Conservation (phyloP, 805 yeast species). For the Lachancea sp. region DNA sequence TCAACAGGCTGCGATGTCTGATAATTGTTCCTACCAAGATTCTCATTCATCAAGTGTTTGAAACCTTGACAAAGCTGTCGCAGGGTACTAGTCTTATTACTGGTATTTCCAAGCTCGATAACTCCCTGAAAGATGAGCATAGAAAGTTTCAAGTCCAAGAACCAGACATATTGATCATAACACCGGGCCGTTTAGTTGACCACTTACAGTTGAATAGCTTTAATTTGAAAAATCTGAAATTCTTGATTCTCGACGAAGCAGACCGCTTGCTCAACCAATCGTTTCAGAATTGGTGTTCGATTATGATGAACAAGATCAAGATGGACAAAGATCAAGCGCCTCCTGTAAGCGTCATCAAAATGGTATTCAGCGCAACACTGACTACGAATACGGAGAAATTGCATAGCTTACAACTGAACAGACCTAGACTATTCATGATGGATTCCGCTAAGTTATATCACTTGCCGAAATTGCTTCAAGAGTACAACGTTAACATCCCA, state of each 20-base stretch:
- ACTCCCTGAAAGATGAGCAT: conserved; percentile 58
- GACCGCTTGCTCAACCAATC: conserved; percentile 78
- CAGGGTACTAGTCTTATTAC: conserved; percentile 55
- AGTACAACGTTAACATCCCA: conserved; percentile 34
- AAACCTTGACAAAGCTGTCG: conserved; percentile 52
- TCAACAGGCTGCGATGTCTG: conserved; percentile 69
- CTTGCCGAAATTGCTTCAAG: conserved; percentile 49
- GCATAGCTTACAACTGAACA: conserved; percentile 57
- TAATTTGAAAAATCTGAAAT: conserved; percentile 47
- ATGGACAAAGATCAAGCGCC: conserved; percentile 30
- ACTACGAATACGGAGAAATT: conserved; percentile 89
- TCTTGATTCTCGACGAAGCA: conserved; percentile 73
- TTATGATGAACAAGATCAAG: conserved; percentile 39
- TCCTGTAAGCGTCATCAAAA: conserved; percentile 45
- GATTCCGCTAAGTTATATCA: conserved; percentile 62
- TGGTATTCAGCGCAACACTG: conserved; percentile 87
- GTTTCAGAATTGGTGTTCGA: conserved; percentile 85
- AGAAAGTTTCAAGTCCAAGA: conserved; percentile 38
- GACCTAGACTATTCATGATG: conserved; percentile 63
- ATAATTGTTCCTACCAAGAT: conserved; percentile 88
- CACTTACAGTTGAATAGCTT: conserved; percentile 45
- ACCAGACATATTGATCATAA: conserved; percentile 64
- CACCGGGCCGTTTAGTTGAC: conserved; percentile 83
- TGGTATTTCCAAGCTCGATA: conserved; percentile 53
- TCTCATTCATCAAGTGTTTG: conserved; percentile 71